Base-by-base conservation (phyloP, 495 filamentous ascomycete species). In the Penicillium angulare region DNA sequence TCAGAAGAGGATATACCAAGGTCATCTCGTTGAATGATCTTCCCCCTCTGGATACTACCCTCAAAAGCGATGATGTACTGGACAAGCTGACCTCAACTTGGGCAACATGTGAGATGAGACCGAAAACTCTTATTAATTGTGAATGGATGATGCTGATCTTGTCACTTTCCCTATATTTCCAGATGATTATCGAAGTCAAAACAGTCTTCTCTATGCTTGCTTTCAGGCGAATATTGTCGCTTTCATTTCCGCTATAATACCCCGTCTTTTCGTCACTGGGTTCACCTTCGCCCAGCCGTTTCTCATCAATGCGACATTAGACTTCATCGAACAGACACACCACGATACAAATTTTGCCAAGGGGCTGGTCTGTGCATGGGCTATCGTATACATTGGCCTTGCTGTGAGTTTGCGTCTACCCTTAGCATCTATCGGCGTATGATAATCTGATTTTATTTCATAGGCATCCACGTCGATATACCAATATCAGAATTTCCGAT, bases 221-320 rank as follows among this genome's bases (percentile, higher is more conserved):
- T 17, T 49, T 16, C 13, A 41, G 4, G 21, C 21, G 7, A 29
- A 40, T 20, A 5, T 32, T 13, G 21, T 4, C 15, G 13, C 46
- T 13, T 49, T 49, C 34, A 7, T 49, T 21, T 20, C 27, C 6
- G 22, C 13, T n/a, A 40, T 49, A 13, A n/a, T 49, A 10, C 46
- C 46, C 8, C 26, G 38, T 1, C 22, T 31, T 18, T 13, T 29
- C 12, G 16, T 33, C 20, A 43, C 32, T 17, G 48, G 48, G 6
- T 80, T 85, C 64, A 71, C 59, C 29, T 79, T 80, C 50, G 71
- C 69, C 31, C 81, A 84, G 57, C 81, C 81, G 1, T 77, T 86
- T 39, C 64, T 86, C 36, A 69, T 86, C 24, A 29, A 57, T 10
- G 47, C 36, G 49, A 59, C 57, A 5, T 60, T 49, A 6, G 74